These are phyloP conservation scores for Bolboschoenus planiculmis DNA, from an alignment of 176 grass and related monocot species.

Conservation along the genomic window DNA sequence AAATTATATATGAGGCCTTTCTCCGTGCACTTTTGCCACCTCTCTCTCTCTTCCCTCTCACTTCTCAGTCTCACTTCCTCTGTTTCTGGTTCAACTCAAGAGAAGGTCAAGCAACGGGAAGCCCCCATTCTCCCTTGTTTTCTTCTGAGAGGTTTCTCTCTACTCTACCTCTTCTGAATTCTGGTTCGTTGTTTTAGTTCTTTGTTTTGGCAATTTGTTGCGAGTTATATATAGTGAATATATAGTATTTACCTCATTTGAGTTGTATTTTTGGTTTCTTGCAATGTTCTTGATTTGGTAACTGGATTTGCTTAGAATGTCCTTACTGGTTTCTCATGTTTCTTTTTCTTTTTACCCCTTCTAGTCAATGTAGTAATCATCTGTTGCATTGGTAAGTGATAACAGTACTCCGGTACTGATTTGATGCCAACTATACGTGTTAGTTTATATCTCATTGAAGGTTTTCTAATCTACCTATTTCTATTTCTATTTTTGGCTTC, in stretches of 20 bases:
- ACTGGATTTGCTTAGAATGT: neutral
- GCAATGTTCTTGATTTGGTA: neutral
- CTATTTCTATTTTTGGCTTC: slow-evolving; percentile 1
- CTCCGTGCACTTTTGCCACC: too few relatives aligned
- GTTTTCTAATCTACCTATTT: neutral
- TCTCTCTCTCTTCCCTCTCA: neutral
- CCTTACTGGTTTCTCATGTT: too few relatives aligned
- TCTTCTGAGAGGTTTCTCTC: neutral
- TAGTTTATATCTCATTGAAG: neutral
- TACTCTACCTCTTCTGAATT: neutral
- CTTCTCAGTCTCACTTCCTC: neutral
- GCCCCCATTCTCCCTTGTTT: too few relatives aligned
- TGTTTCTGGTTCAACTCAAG: neutral
- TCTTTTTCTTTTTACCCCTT: too few relatives aligned
- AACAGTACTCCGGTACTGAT: neutral
- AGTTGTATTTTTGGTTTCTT: neutral
- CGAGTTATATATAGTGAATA: neutral
- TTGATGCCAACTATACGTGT: too few relatives aligned
- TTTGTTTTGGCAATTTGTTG: neutral
- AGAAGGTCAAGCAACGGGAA: too few relatives aligned
- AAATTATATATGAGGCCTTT: too few relatives aligned
- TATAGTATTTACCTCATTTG: neutral
- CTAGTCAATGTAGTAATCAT: neutral
- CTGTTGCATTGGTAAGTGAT: neutral
- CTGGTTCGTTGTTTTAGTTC: neutral